Conservation (phyloP, 2,329 filamentous ascomycete species). For the Claviceps sp. region DNA sequence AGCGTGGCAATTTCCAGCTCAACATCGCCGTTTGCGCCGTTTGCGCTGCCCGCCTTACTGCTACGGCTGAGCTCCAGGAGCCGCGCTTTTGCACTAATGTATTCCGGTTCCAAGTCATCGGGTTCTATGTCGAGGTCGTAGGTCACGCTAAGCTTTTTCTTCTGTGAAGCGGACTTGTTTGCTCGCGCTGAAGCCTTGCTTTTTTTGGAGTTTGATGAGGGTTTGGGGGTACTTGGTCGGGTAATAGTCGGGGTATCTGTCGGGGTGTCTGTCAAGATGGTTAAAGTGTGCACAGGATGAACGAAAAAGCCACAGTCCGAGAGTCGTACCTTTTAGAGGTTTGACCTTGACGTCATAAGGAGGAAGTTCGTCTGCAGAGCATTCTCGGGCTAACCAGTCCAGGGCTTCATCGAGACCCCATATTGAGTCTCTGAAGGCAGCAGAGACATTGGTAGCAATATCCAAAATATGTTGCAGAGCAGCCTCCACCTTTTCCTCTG, state of each 20-base stretch:
- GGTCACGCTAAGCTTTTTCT: slow-evolving; percentile 32
- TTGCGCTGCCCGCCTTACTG: slow-evolving; percentile 11
- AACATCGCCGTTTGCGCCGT: slow-evolving; percentile 11
- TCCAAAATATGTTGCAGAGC: slow-evolving; percentile 54
- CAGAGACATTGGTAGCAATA: slow-evolving; percentile 48
- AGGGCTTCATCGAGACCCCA: slow-evolving; percentile 83
- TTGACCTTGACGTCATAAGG: slow-evolving; percentile 45
- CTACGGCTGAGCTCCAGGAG: slow-evolving; percentile 38
- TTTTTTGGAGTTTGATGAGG: slow-evolving; percentile 15
- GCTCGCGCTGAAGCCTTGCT: slow-evolving; percentile 20
- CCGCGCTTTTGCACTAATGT: slow-evolving; percentile 59
- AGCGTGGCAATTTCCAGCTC: slow-evolving; percentile 48
- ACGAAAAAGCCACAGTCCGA: background rate
- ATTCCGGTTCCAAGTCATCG: slow-evolving; percentile 61
- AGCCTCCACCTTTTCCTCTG: slow-evolving; percentile 45
- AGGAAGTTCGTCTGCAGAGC: slow-evolving; percentile 53
- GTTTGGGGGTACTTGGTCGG: slow-evolving; percentile 35
- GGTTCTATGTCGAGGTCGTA: slow-evolving; percentile 62
- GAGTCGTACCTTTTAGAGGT: slow-evolving; percentile 23
- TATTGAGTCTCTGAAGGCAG: slow-evolving; percentile 48
- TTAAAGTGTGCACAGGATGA: slow-evolving; percentile 4
- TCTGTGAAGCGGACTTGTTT: slow-evolving; percentile 6
- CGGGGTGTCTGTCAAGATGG: slow-evolving; percentile 29
- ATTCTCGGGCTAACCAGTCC: slow-evolving; percentile 80
- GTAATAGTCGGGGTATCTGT: slow-evolving; percentile 36